Conservation (phyloP, 2,329 filamentous ascomycete species). For the Pseudofabraea citricarpa region DNA sequence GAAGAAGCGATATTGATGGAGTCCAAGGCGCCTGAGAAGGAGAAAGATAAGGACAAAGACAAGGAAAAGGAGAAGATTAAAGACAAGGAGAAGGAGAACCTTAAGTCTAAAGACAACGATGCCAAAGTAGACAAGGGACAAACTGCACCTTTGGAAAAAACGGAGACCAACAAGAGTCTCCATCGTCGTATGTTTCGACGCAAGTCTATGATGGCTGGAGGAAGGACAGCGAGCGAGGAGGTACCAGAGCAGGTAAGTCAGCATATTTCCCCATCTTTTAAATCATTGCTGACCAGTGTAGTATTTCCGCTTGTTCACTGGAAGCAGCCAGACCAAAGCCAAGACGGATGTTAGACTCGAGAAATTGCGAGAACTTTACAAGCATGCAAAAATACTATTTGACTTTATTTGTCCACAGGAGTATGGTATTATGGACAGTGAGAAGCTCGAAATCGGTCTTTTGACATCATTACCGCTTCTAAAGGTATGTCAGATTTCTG, state of each 20-base stretch:
- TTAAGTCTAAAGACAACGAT: constrained; percentile 17
- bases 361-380: constrained; percentile 88
- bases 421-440: constrained; percentile 90
- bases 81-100: constrained; percentile 20
- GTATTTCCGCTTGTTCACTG: constrained; percentile 89
- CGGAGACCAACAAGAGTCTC: constrained; percentile 22
- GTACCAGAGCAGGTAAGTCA: constrained; percentile 39
- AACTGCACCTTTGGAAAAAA: constrained; percentile 18
- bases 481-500: constrained; percentile 31
- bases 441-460: constrained; percentile 97
- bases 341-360: constrained; percentile 83
- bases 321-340: constrained; percentile 66
- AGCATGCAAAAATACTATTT: constrained; percentile 88
- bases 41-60: constrained; percentile 20
- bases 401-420: constrained; percentile 98
- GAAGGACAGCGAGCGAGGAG: constrained; percentile 42
- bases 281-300: constrained; percentile 35
- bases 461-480: constrained; percentile 89
- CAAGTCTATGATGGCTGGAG: constrained; percentile 55
- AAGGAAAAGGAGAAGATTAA: constrained; percentile 22
- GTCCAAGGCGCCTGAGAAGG: constrained; percentile 18
- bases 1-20: constrained; percentile 31
- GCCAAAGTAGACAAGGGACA: constrained; percentile 11
- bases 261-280: constrained; percentile 5
- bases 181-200: constrained; percentile 48